Evolutionary conservation across 805 yeast species (phyloP).

Genomic region (Metschnikowia reukaufii): DNA sequence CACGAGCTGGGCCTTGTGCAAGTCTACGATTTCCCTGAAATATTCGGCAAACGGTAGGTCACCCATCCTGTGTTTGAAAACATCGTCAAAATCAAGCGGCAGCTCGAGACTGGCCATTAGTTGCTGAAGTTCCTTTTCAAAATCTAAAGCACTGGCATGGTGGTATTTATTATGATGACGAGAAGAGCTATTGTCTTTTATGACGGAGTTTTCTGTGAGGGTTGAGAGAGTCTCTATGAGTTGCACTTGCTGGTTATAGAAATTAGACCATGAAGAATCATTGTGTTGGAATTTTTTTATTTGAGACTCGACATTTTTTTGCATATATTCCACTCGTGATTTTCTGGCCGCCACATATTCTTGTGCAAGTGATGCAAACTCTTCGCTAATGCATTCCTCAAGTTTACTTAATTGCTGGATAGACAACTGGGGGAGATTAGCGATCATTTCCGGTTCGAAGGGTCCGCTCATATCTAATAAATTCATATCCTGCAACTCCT

Average conservation of each 20-base stretch:
- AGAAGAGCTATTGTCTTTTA: conserved; percentile 7
- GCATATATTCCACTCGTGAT: conserved; percentile 29
- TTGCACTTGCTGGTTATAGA: conserved; percentile 35
- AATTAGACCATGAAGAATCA: conserved; percentile 34
- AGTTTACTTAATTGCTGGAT: conserved; percentile 26
- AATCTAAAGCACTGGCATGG: conserved; percentile 17
- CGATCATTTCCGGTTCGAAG: conserved; percentile 17
- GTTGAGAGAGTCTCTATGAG: conserved; percentile 33
- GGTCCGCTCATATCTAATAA: conserved; percentile 6
- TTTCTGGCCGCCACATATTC: conserved; percentile 30
- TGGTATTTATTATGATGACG: conserved; percentile 1
- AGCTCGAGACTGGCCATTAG: conserved; percentile 31
- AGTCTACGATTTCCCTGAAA: conserved; percentile 24
- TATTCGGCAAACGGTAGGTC: conserved; percentile 25
- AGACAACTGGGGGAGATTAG: conserved; percentile 22
- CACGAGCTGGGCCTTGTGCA: conserved; percentile 25
- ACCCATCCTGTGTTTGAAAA: conserved; percentile 19
- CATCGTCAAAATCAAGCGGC: conserved; percentile 35
- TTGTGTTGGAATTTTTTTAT: conserved; percentile 27
- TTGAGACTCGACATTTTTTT: conserved; percentile 25
- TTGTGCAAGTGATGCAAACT: conserved; percentile 26
- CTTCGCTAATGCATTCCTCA: conserved; percentile 22
- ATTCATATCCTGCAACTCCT: conserved; percentile 1
- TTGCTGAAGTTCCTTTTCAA: conserved; percentile 33
- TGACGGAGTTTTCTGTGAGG: conserved; percentile 32